Conservation (phyloP, 371 early-diverging fungal species). For the Conidiobolus incongruus region DNA sequence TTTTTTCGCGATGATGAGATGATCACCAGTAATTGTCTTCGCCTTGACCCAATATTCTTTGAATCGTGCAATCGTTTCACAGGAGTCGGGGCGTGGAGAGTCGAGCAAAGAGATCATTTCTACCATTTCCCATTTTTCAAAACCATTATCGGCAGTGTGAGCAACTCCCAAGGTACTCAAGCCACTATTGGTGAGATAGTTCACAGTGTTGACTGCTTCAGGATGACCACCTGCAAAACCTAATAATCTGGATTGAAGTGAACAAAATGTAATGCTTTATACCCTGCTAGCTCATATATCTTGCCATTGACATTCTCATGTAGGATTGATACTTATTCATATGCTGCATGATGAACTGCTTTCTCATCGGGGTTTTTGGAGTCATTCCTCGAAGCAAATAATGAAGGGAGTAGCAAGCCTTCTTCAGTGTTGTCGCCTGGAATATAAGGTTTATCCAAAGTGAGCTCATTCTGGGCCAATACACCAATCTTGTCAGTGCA, state of each 20-base stretch:
- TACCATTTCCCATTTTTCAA: conserved; percentile 38
- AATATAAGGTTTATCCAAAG: conserved; percentile 74
- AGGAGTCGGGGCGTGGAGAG: conserved; percentile 54
- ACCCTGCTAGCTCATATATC: conserved; percentile 53
- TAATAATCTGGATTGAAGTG: conserved; percentile 80
- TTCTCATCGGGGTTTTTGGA: conserved; percentile 79
- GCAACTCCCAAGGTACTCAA: conserved; percentile 81
- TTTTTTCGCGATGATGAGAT: conserved; percentile 70
- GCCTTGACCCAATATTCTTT: conserved; percentile 53
- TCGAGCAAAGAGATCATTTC: conserved; percentile 70
- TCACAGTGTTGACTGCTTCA: conserved; percentile 56
- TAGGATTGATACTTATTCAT: conserved; percentile 40
- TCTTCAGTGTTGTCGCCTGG: conserved; percentile 38
- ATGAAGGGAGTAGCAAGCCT: conserved; percentile 65
- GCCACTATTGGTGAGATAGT: conserved; percentile 60
- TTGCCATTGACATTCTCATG: conserved; percentile 14
- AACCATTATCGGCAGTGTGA: conserved; percentile 32
- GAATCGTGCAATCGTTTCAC: conserved; percentile 31
- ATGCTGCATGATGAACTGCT: conserved; percentile 65
- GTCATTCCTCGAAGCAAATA: conserved; percentile 71
- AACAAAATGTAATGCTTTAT: conserved; percentile 56
- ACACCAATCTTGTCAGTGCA: conserved; percentile 97
- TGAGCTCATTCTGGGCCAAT: conserved; percentile 78
- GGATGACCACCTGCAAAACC: conserved; percentile 55
- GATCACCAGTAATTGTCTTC: conserved; percentile 84